Evolutionary conservation across 441 rosid species (phyloP).

Genomic region (Erodium texanum): DNA sequence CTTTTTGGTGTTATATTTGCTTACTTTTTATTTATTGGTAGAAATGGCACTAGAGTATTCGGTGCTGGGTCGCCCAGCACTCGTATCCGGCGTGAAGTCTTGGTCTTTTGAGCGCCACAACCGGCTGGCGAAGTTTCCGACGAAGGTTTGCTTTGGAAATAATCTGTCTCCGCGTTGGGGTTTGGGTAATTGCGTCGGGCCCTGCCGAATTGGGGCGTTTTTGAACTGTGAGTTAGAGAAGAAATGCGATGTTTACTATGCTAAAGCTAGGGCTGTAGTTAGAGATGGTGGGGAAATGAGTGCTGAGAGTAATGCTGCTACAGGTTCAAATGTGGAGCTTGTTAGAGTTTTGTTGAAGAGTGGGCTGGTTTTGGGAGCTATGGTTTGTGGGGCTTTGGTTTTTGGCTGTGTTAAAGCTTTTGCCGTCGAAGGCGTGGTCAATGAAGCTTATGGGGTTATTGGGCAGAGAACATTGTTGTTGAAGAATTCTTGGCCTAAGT

Average conservation of each 20-base stretch:
- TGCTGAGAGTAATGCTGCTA: slow-evolving; percentile 16
- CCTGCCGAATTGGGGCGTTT: slow-evolving; percentile 20
- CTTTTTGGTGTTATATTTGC: not conserved
- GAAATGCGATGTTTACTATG: slow-evolving; percentile 21
- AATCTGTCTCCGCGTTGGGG: slow-evolving; percentile 24
- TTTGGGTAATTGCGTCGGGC: slow-evolving; percentile 16
- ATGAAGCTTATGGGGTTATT: slow-evolving; percentile 74
- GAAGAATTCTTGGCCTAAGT: slow-evolving; percentile 71
- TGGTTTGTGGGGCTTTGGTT: slow-evolving; percentile 52
- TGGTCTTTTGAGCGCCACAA: slow-evolving; percentile 28
- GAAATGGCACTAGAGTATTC: slow-evolving; percentile 51
- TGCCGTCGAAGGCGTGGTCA: slow-evolving; percentile 60
- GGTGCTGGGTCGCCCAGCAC: slow-evolving; percentile 36
- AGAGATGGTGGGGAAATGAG: slow-evolving; percentile 29
- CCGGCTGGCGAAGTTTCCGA: slow-evolving; percentile 24
- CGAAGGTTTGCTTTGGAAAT: slow-evolving; percentile 23
- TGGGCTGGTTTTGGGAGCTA: slow-evolving; percentile 45
- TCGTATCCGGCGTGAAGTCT: slow-evolving; percentile 26
- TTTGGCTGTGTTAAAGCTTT: slow-evolving; percentile 55
- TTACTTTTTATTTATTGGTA: slow-evolving; percentile 19
- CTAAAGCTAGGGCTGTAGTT: slow-evolving; percentile 23
- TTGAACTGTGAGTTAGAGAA: slow-evolving; percentile 18
- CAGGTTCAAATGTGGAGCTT: slow-evolving; percentile 25
- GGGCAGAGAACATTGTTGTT: slow-evolving; percentile 54
- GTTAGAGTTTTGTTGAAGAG: slow-evolving; percentile 5